phyloP scores from a whole-genome alignment of 2,329 filamentous ascomycete genomes.

The Penicillium occitanis region DNA sequence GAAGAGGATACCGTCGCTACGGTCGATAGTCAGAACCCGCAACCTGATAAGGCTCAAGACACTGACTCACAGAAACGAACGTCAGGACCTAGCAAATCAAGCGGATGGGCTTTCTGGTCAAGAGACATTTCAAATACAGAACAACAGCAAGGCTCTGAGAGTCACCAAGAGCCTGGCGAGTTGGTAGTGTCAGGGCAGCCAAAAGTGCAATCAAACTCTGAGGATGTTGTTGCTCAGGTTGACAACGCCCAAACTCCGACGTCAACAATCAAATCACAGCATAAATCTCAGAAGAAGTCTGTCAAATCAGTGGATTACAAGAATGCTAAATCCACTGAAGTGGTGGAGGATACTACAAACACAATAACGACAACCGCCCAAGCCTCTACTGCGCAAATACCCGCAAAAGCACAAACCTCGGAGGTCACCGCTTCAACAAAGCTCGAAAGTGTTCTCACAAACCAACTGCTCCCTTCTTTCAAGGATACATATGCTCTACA shows the following conservation, averaged over 20 bases:
- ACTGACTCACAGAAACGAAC: conserved; percentile 26
- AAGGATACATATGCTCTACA: conserved; percentile 47
- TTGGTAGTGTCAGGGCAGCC: conserved; percentile 27
- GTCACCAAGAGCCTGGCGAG: conserved; percentile 23
- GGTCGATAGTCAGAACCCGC: conserved; percentile 24
- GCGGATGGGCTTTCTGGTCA: conserved; percentile 46
- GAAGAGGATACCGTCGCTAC: conserved; percentile 24
- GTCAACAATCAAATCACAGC: conserved; percentile 23
- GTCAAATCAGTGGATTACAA: conserved; percentile 27
- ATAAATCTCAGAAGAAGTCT: conserved; percentile 28
- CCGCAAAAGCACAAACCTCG: conserved; percentile 28
- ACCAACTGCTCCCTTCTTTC: conserved; percentile 51
- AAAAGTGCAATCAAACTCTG: conserved; percentile 22
- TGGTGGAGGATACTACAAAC: conserved; percentile 26
- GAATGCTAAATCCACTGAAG: conserved; percentile 22
- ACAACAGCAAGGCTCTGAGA: conserved; percentile 23
- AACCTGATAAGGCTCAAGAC: conserved; percentile 26
- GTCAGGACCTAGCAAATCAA: conserved; percentile 31
- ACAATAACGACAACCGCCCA: conserved; percentile 25
- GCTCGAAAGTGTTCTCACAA: conserved; percentile 41
- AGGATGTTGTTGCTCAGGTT: conserved; percentile 15
- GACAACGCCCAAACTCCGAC: conserved; percentile 24
- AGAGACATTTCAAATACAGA: conserved; percentile 33
- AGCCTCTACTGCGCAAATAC: conserved; percentile 21
- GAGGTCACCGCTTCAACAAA: conserved; percentile 38